Evolutionary conservation across 108 stramenopile species (phyloP), one percentile per base, ranked within the genome.

Genomic region (Nitzschia sp.): DNA sequence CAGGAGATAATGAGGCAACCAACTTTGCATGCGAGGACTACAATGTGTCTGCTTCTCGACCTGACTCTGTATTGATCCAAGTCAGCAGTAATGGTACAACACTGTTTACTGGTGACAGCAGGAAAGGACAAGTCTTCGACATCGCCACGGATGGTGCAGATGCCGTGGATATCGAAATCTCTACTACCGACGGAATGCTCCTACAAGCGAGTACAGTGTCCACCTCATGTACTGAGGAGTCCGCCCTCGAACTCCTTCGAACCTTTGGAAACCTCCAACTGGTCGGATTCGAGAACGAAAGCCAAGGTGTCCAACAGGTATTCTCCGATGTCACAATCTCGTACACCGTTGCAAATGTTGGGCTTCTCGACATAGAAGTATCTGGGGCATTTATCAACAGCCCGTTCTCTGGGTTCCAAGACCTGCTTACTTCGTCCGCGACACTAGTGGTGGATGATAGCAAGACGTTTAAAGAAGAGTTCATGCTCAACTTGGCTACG

Each of bases 261-360:
- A 71, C 24, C 17, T 77, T 65, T 51, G 76, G 76, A 17, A 14
- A 24, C n/a, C 52, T 77, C 7, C 70, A 77, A 29, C 70, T 77
- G n/a, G 57, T 65, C 46, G 76, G 76, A 0, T 77, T 55, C 44
- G 10, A 38, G 21, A 76, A 76, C 20, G 55, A 38, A 22, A 56
- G 70, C 9, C 24, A 53, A 24, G 69, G 69, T 21, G 25, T 63
- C 19, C 57, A 63, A 54, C 44, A 61, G 8, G 43, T 75, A 15
- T 68, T 67, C 26, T 52, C 66, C 5, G 54, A 62, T 44, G 52
- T 75, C 11, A 22, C 51, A 9, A 66, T 75, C 19, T 19, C 44
- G 5, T 68, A 75, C 73, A 68, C 53, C 7, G 73, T 46, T 19
- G 21, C 56, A 20, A 75, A 75, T 21, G 51, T 34, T 6, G 73